Evolutionary conservation across 2,329 filamentous ascomycete species (phyloP), one percentile per base, ranked within the genome.

Genomic region (Endoconidiophora polonica): DNA sequence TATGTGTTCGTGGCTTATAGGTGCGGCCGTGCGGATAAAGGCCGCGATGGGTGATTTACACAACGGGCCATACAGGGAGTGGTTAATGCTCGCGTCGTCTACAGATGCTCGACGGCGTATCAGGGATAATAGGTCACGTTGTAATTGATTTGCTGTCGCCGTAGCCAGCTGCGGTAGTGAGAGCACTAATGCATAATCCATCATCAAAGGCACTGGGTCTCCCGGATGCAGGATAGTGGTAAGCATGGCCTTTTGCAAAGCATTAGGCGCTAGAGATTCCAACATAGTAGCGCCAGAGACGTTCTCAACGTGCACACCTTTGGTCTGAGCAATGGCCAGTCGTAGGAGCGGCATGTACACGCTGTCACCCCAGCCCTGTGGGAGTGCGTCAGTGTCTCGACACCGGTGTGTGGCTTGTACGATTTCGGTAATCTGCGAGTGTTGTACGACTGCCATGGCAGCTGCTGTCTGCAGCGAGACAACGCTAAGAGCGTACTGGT

Each of bases 401-500:
- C 43, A 49, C 37, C 39, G 37, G 43, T 52, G 41, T 5, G 50
- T 52, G 7, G 50, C 50, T 12, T 46, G 22, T 10, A 52, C 50
- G 29, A 52, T 48, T 10, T 48, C 46, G 14, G 26, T 26, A 18
- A 52, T 52, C 18, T 48, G 46, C 1, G 42, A 20, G 24, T 52
- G 50, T 29, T 52, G 50, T 6, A 52, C 24, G 3, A 52, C 46
- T 5, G 50, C 50, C 50, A 52, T 52, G 16, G 46, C 43, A 3
- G 50, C 50, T 14, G 46, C 37, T 9, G 50, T 49, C 24, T 52
- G 50, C 5, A 52, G 22, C 1, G 50, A 52, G 18, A 52, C 43
- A 26, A 52, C 36, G 26, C 42, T 49, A 20, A 37, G 42, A 24
- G 26, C 43, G 14, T 50, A 50, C 10, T 49, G 46, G 18, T 45